Conservation (phyloP, 139 green algal species). For the Deuterostichococcus epilithicus region DNA sequence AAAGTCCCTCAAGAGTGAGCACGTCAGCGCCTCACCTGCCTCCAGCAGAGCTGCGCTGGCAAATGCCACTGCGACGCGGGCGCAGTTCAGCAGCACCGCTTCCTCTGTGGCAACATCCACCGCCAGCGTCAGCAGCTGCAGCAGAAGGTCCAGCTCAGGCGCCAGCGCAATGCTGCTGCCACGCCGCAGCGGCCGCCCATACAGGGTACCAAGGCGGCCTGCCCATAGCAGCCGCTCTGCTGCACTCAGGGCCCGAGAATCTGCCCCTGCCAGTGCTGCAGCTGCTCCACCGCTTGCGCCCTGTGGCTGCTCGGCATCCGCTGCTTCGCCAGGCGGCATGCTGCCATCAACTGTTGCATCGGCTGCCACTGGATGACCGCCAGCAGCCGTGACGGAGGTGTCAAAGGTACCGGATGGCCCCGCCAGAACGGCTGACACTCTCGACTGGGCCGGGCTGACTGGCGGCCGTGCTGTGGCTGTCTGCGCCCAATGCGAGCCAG, state of each 20-base stretch:
- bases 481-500: no score
- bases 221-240: no score
- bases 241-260: not conserved
- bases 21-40: not conserved
- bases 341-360: not conserved
- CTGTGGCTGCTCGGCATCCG: no score
- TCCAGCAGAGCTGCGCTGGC: not conserved
- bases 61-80: constrained; percentile 5
- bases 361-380: constrained; percentile 13
- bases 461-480: no score
- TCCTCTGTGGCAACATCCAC: constrained; percentile 6
- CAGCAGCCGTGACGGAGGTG: no score
- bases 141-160: constrained; percentile 42
- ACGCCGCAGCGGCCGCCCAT: no score
- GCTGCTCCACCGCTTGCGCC: not conserved
- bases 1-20: not conserved
- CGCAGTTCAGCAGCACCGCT: not conserved
- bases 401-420: no score
- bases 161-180: constrained; percentile 2
- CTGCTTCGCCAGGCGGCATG: no score
- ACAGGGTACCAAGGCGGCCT: not conserved
- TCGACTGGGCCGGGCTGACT: not conserved
- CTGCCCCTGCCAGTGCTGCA: constrained; percentile 6
- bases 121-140: constrained; percentile 37
- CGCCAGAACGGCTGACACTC: constrained; percentile 11